Evolutionary conservation across 2,329 filamentous ascomycete genomes (phyloP), one percentile per base, ranked within the genome.

Genomic region (Xylariaceae sp.): DNA sequence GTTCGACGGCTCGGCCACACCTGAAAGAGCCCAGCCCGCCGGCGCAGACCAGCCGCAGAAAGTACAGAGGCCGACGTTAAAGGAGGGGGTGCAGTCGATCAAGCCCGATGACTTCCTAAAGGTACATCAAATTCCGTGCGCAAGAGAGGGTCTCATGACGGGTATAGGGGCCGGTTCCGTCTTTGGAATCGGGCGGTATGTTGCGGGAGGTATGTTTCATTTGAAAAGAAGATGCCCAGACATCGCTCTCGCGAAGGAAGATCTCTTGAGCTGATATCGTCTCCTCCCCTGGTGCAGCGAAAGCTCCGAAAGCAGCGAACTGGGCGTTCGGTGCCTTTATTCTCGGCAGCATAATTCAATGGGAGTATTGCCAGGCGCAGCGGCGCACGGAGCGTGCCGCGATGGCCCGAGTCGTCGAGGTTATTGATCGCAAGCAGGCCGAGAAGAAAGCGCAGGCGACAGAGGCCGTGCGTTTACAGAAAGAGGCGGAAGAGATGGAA

Each of bases 281-380:
- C 55, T 45, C 23, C 15, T 45, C 23, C 42, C 8, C 39, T 15
- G 35, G 23, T 5, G 53, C 66, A 83, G 85, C 82, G 48, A 80
- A 81, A 15, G 75, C 91, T 62, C 82, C 81, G 58, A 84, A 82
- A 68, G 85, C 89, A 0, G 87, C 88, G 42, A 95, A 95, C 70
- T 96, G 90, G 89, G 92, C 91, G 0, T 91, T 94, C 4, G 89
- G 86, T 5, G 80, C 85, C 42, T 96, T 94, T 72, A 79, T 87
- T 23, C 71, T 88, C 17, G 83, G 82, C 5, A 87, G 88, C n/a
- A 78, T 88, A 51, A 80, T 82, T 35, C 87, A 88, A 54, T 94
- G 92, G 75, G 90, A 97, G 75, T 91, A 88, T 70, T 97, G 93
- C 76, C 86, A 92, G 70, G 87, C 86, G 66, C 82, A 83, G 62